phyloP scores from a whole-genome alignment of 148 eudicot species.

The Bassia scoparia region DNA sequence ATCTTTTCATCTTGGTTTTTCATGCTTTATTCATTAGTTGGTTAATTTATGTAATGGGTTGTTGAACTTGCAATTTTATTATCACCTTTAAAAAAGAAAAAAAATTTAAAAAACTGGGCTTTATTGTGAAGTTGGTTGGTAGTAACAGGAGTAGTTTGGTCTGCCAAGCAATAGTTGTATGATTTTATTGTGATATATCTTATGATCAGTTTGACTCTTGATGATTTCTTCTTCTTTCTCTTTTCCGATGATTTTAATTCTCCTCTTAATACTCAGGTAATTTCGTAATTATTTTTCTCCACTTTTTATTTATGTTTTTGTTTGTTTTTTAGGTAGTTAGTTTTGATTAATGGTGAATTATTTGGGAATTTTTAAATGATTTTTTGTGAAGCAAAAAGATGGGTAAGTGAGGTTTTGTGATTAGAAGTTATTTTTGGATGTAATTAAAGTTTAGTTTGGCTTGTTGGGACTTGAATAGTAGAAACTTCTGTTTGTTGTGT shows the following conservation, averaged over 20 bases:
- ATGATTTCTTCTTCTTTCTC: slow-evolving; percentile 66
- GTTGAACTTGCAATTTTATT: background rate
- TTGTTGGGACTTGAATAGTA: background rate
- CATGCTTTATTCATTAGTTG: background rate
- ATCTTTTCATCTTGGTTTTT: background rate
- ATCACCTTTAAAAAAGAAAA: background rate
- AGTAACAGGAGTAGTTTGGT: too few species aligned
- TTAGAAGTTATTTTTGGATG: background rate
- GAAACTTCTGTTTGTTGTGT: background rate
- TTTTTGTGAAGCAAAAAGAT: background rate
- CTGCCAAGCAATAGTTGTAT: too few species aligned
- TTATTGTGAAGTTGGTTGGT: too few species aligned
- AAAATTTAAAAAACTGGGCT: too few species aligned
- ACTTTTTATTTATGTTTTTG: background rate
- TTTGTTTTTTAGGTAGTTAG: background rate
- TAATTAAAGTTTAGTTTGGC: background rate
- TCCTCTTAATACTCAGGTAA: slow-evolving; percentile 55
- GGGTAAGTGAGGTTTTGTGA: background rate
- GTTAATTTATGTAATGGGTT: slow-evolving; percentile 5
- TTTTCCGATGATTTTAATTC: slow-evolving; percentile 64
- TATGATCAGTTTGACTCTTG: slow-evolving; percentile 53
- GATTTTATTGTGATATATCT: too few species aligned
- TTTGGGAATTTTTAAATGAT: background rate
- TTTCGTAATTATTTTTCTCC: background rate
- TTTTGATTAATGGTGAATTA: background rate